Percentiles rank a stretch among this genome's conserved stretches.
These are phyloP conservation scores for Lachnellula occidentalis DNA, from an alignment of 2,329 filamentous ascomycete genomes.

Conservation along the genomic window DNA sequence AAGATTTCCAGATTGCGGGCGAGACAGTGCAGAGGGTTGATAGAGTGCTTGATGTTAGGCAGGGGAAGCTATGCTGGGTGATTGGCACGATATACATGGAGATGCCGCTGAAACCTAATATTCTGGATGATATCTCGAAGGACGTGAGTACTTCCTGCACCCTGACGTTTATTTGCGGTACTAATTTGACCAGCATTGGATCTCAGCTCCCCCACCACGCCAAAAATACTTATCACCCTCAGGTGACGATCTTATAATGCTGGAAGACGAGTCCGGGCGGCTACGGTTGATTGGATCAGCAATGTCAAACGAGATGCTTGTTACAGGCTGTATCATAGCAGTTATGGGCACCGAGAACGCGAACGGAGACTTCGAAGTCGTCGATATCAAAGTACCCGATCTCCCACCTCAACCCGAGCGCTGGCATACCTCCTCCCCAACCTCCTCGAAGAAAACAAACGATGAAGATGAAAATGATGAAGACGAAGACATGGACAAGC, in stretches of 20 bases:
- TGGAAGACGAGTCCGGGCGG: slow-evolving; percentile 93
- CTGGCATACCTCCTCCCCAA: slow-evolving; percentile 62
- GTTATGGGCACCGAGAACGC: slow-evolving; percentile 90
- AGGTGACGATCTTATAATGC: slow-evolving; percentile 64
- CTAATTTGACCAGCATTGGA: slow-evolving; percentile 63
- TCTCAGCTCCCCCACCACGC: slow-evolving; percentile 71
- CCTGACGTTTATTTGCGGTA: neutral
- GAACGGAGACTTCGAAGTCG: slow-evolving; percentile 86
- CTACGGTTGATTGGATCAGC: slow-evolving; percentile 69
- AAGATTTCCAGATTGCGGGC: slow-evolving; percentile 68
- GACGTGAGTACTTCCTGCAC: slow-evolving; percentile 52
- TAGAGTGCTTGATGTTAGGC: slow-evolving; percentile 87
- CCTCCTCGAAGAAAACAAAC: slow-evolving; percentile 28
- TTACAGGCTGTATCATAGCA: slow-evolving; percentile 91
- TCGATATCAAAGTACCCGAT: slow-evolving; percentile 86
- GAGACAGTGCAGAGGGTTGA: slow-evolving; percentile 74
- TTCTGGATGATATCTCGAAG: slow-evolving; percentile 90
- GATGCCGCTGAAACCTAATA: slow-evolving; percentile 91
- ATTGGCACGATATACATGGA: slow-evolving; percentile 95
- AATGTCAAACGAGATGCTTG: slow-evolving; percentile 64
- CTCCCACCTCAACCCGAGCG: slow-evolving; percentile 74
- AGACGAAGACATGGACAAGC: slow-evolving; percentile 53
- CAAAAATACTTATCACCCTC: slow-evolving; percentile 67
- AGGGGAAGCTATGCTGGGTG: slow-evolving; percentile 94
- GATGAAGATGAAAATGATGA: slow-evolving; percentile 39